A percentile compares a stretch with the other conserved stretches of the same genome.
phyloP scores from a whole-genome alignment of 1,139 yeast species.

The Lodderomyces parapsilosis region DNA sequence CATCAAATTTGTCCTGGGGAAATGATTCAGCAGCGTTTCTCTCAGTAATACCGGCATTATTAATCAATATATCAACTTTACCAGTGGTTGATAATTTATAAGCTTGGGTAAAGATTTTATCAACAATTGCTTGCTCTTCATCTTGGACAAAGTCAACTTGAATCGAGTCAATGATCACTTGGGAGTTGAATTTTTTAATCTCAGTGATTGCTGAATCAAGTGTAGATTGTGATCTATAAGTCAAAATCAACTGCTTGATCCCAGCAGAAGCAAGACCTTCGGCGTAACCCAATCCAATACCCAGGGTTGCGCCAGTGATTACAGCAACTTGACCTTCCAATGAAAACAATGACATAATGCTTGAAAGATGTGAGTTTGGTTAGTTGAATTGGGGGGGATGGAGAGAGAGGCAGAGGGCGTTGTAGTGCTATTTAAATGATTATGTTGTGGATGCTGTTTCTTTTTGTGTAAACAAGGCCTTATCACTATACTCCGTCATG shows the following conservation, averaged over 20 bases:
- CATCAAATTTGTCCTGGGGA: conserved; percentile 39
- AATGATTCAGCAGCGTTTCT: conserved; percentile 22
- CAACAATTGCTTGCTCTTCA: conserved; percentile 18
- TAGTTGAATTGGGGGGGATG: too few relatives aligned
- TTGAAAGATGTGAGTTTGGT: too few relatives aligned
- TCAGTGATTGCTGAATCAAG: conserved; percentile 18
- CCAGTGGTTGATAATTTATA: conserved; percentile 27
- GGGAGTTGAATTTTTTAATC: conserved; percentile 19
- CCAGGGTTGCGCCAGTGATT: conserved; percentile 36
- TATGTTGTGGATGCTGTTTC: too few relatives aligned
- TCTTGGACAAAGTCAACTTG: conserved; percentile 20
- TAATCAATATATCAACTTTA: conserved; percentile 49
- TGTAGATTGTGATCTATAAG: conserved; percentile 21
- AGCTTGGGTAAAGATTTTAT: conserved; percentile 37
- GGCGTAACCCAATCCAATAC: conserved; percentile 37
- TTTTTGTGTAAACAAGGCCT: too few relatives aligned
- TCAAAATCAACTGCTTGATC: conserved; percentile 26
- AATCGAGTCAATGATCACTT: conserved; percentile 20
- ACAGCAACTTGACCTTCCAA: conserved; percentile 34
- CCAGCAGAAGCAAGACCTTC: conserved; percentile 36
- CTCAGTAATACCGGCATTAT: conserved; percentile 53
- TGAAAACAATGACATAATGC: conserved; percentile 22
- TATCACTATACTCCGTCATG: too few relatives aligned
- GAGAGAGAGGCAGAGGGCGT: too few relatives aligned
- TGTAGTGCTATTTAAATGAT: too few relatives aligned